Evolutionary conservation across 1,284 basidiomycete genomes (phyloP).

Genomic region (Golubevia sp.): DNA sequence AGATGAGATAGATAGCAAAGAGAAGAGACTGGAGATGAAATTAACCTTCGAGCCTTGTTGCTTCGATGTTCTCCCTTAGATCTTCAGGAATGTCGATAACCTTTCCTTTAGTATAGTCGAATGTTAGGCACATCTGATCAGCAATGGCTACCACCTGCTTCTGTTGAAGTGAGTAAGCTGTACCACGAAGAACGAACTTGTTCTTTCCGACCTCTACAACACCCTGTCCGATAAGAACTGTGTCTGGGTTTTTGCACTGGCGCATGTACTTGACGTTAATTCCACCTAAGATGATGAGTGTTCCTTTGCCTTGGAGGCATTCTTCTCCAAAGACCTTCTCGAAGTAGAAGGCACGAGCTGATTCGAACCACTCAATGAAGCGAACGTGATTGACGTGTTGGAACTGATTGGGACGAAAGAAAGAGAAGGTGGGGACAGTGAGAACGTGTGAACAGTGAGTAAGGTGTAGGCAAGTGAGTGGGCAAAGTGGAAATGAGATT

Average conservation of each 20-base stretch:
- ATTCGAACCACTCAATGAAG: background rate
- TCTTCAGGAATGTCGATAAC: background rate
- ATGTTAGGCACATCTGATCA: background rate
- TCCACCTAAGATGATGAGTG: background rate
- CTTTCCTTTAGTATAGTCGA: background rate
- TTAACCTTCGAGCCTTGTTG: background rate
- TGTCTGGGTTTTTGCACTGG: background rate
- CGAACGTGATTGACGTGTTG: background rate
- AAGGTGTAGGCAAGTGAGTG: no score
- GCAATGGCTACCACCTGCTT: background rate
- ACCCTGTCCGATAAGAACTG: background rate
- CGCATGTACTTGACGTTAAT: background rate
- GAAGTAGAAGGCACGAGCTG: background rate
- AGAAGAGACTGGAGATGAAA: background rate
- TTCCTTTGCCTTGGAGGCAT: background rate
- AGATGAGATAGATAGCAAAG: no score
- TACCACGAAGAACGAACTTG: background rate
- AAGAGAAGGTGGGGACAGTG: no score
- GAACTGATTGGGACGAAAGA: no score
- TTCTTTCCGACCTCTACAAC: background rate
- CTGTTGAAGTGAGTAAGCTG: background rate
- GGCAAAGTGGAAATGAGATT: no score
- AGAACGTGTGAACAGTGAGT: no score
- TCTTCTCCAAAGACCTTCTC: background rate
- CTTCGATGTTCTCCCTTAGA: background rate